Evolutionary conservation across 257 asterid genomes (phyloP), one percentile per base, ranked within the genome.

Genomic region (Plectranthus barbatus): DNA sequence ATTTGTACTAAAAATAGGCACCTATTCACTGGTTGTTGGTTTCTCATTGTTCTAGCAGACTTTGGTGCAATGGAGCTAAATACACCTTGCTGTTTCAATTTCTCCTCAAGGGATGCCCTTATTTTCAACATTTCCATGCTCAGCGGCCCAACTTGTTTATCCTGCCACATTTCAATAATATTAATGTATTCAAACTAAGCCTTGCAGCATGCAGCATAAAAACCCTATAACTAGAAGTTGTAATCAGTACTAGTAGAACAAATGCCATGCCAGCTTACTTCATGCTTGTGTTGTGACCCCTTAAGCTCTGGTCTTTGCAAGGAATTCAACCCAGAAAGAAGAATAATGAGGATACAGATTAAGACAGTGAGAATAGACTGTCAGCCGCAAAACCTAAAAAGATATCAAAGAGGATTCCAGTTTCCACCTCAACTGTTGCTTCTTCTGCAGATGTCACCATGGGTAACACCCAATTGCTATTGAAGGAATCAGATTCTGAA

Each of bases 41-140:
- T 79, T 68, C 79, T 80, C 70, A 64, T 67, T 33, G 33, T 53
- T 26, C 70, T 73, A 62, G 41, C 82, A 60, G 68, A 68, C 76
- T 77, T 89, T 5, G 80, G 74, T 69, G 83, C 72, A 63, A 79
- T 67, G 68, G 92, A 85, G 71, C 72, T 76, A 54, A 77, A 80
- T 66, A 85, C 68, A 77, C 96, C 96, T 63, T 80, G 87, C 71
- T 85, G 83, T 80, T 74, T 90, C 80, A 90, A 61, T 74, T 81
- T 93, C 74, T 87, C 91, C 77, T 92, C 99, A 42, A 89, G 95
- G 57, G 82, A 83, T 54, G 93, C 95, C 79, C 99, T 79, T 60
- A 85, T 68, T 84, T 84, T 92, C 47, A 92, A 75, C 97, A 89
- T 92, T 82, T 85, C 90, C 76, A 53, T 62, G 84, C 97, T 93